Evolutionary conservation across 495 filamentous ascomycete species (phyloP).

Genomic region (Neurospora sp.): DNA sequence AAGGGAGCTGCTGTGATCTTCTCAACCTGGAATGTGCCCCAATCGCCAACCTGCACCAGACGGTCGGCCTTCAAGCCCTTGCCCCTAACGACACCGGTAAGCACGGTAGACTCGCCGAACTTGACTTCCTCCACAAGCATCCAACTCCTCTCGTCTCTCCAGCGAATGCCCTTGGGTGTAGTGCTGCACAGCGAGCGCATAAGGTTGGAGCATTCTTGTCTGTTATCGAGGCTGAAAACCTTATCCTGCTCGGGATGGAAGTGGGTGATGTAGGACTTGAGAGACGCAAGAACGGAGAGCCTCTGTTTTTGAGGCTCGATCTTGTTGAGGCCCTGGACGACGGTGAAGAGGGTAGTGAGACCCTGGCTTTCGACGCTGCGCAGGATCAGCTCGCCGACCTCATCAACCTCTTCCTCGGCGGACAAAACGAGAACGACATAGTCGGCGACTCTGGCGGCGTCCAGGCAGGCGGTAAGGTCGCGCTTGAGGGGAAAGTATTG

Average conservation of each 20-base stretch:
- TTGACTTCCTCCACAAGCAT: slow-evolving; percentile 77
- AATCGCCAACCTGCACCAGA: slow-evolving; percentile 83
- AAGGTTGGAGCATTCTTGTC: slow-evolving; percentile 81
- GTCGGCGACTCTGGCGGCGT: slow-evolving; percentile 82
- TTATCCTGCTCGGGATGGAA: slow-evolving; percentile 88
- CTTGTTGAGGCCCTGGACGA: slow-evolving; percentile 68
- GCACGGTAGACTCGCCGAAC: slow-evolving; percentile 55
- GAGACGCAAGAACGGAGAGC: slow-evolving; percentile 61
- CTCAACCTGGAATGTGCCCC: slow-evolving; percentile 90
- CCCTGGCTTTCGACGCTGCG: slow-evolving; percentile 86
- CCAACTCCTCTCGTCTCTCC: slow-evolving; percentile 92
- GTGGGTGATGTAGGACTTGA: slow-evolving; percentile 84
- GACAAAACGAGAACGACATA: slow-evolving; percentile 81
- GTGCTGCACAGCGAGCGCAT: slow-evolving; percentile 84
- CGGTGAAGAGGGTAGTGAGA: slow-evolving; percentile 72
- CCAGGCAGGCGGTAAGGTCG: slow-evolving; percentile 64
- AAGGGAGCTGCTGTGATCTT: slow-evolving; percentile 69
- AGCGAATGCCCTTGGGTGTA: slow-evolving; percentile 81
- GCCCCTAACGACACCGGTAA: slow-evolving; percentile 85
- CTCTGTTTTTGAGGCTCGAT: slow-evolving; percentile 70
- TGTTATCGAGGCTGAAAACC: slow-evolving; percentile 71
- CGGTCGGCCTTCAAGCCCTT: slow-evolving; percentile 81
- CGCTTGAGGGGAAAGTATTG: slow-evolving; percentile 66
- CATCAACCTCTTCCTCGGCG: slow-evolving; percentile 70
- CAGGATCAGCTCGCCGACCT: slow-evolving; percentile 69